A percentile compares a stretch with the other conserved stretches of the same genome.
phyloP scores from a whole-genome alignment of 257 asterid genomes.

The Gentiana straminea region DNA sequence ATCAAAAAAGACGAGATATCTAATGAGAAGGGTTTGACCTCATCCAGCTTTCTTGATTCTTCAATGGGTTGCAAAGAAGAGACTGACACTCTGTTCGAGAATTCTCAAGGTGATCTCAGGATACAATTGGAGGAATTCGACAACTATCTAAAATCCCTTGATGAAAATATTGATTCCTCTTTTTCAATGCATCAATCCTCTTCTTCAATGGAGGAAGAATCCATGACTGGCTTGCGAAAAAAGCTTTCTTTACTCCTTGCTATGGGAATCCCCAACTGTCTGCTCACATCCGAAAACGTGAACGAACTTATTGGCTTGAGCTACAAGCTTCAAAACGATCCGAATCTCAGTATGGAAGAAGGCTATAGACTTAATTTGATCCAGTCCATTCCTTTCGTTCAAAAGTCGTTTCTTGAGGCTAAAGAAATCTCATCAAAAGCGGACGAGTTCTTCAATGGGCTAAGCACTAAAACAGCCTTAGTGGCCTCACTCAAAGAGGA shows the following conservation, averaged over 20 bases:
- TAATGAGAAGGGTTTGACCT: no score
- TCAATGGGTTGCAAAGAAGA: no score
- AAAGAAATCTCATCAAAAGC: constrained; percentile 13
- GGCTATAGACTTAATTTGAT: constrained; percentile 25
- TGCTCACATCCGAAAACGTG: constrained; percentile 21
- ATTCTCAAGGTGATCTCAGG: no score
- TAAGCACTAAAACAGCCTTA: constrained; percentile 14
- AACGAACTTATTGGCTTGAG: constrained; percentile 14
- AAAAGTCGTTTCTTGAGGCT: constrained; percentile 14
- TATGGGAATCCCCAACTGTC: constrained; percentile 14
- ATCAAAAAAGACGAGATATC: no score
- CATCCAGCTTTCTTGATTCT: no score
- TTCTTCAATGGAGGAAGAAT: constrained; percentile 4
- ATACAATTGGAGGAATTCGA: constrained; percentile 20
- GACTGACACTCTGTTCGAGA: no score
- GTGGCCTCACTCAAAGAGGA: constrained; percentile 21
- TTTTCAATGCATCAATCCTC: neutral
- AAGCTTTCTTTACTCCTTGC: constrained; percentile 29
- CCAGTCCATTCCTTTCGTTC: constrained; percentile 19
- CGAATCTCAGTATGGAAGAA: constrained; percentile 17
- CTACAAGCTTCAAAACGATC: constrained; percentile 24
- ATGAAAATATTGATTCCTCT: constrained; percentile 17
- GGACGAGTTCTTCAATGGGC: constrained; percentile 22
- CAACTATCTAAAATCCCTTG: constrained; percentile 28
- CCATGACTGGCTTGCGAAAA: constrained; percentile 15